These are phyloP conservation scores for Cryptococcus maquisensis DNA, from an alignment of 1,284 basidiomycete species.

Conservation along the genomic window DNA sequence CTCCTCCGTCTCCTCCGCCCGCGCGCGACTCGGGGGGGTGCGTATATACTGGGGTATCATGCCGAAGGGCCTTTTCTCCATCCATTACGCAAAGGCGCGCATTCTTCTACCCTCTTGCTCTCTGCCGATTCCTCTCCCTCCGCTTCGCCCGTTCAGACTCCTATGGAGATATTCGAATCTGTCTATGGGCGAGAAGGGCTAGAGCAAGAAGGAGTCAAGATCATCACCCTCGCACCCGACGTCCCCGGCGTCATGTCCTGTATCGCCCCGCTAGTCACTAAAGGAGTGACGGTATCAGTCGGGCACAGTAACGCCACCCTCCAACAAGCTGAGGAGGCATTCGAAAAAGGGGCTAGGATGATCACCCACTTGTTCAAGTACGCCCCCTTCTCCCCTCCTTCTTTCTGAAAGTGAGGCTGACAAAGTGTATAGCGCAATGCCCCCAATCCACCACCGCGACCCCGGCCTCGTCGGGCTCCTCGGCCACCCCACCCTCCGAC, in stretches of 20 bases:
- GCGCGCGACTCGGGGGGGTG: conserved; percentile 37
- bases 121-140: conserved; percentile 48
- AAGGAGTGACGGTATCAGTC: conserved; percentile 73
- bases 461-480: conserved; percentile 73
- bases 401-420: neutral
- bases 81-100: conserved; percentile 68
- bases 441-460: conserved; percentile 42
- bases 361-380: conserved; percentile 90
- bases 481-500: conserved; percentile 71
- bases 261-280: conserved; percentile 58
- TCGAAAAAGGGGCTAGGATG: conserved; percentile 58
- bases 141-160: conserved; percentile 1
- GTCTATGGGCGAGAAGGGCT: conserved; percentile 61
- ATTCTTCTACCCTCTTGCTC: conserved; percentile 65
- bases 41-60: conserved; percentile 78
- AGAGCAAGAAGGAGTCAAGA: conserved; percentile 60
- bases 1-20: conserved; percentile 51
- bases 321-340: conserved; percentile 32
- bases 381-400: conserved; percentile 9
- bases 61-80: conserved; percentile 80
- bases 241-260: conserved; percentile 71
- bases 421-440: conserved; percentile 26
- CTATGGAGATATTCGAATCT: conserved; percentile 57
- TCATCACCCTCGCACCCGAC: conserved; percentile 84
- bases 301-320: conserved; percentile 66